Evolutionary conservation across 2,329 filamentous ascomycete genomes (phyloP), one percentile per base, ranked within the genome.

Genomic region (Penicillium oxalicum): DNA sequence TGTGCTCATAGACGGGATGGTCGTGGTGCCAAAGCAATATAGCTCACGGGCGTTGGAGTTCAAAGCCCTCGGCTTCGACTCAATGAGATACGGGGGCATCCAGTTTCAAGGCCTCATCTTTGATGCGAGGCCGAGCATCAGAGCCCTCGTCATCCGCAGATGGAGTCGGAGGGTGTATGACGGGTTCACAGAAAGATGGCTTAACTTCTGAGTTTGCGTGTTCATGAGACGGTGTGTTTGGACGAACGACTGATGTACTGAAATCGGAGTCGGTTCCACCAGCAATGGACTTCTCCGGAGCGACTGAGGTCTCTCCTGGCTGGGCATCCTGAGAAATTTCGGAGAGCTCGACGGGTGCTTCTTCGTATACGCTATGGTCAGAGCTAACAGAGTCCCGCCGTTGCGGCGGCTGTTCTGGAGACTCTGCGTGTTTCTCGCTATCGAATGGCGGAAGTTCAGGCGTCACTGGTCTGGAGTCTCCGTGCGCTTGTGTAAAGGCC

Each of bases 351-450:
- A 48, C 48, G 45, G 27, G 54, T 12, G 57, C 57, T 48, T 59
- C 58, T 50, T 59, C 57, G 37, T 60, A 60, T 18, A 60, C 44
- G 34, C 57, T 59, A 24, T 45, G 27, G 11, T 52, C 57, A 4
- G 58, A 59, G 35, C 55, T 53, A 8, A 54, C 35, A 34, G 58
- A 60, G 35, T 28, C 11, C 38, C 57, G 51, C 28, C 48, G 55
- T 27, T 8, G 45, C 4, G 44, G 44, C 12, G 45, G 39, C 12
- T 49, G 48, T 26, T 45, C 41, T n/a, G 52, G 28, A 18, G 50
- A 54, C 13, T 44, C 42, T 3, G 54, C 49, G 1, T 51, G 40
- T 2, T 27, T 36, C 13, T 44, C 35, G 8, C n/a, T 32, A 29
- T 56, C 51, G 40, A 51, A 40, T 12, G 40, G 44, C 26, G 45